These are phyloP conservation scores for Melaleuca quinquenervia DNA, from an alignment of 345 rosid species.

Conservation along the genomic window DNA sequence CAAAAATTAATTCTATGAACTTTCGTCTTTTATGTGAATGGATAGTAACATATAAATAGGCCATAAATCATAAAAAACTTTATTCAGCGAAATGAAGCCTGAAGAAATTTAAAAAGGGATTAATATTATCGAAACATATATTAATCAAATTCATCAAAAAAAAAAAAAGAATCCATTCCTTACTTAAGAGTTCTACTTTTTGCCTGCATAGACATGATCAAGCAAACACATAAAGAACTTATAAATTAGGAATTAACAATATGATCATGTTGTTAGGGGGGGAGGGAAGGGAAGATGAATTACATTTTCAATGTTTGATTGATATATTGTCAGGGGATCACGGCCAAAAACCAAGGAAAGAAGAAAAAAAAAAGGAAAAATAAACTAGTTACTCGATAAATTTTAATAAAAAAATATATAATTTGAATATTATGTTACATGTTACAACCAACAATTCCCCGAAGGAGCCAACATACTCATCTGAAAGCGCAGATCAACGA, in stretches of 20 bases:
- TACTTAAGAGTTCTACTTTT: background rate
- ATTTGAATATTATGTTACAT: constrained; percentile 1
- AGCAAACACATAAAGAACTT: background rate
- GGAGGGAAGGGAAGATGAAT: too few relatives aligned
- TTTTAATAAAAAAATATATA: background rate
- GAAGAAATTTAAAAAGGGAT: background rate
- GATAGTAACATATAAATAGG: background rate
- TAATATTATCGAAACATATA: background rate
- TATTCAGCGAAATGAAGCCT: background rate
- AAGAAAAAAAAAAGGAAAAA: too few relatives aligned
- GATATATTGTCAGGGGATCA: background rate
- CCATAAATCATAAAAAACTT: background rate
- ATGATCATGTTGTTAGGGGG: background rate
- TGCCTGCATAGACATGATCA: background rate
- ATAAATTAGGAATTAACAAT: too few relatives aligned
- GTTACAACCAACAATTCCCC: constrained; percentile 7
- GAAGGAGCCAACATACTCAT: background rate
- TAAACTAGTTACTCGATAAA: background rate
- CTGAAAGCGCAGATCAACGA: constrained; percentile 21
- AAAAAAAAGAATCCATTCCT: background rate
- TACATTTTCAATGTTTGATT: background rate
- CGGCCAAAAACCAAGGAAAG: background rate
- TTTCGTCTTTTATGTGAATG: background rate
- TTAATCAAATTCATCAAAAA: background rate
- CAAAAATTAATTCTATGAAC: background rate